phyloP scores from a whole-genome alignment of 1,284 basidiomycete genomes.

The Phlebopus sp. region DNA sequence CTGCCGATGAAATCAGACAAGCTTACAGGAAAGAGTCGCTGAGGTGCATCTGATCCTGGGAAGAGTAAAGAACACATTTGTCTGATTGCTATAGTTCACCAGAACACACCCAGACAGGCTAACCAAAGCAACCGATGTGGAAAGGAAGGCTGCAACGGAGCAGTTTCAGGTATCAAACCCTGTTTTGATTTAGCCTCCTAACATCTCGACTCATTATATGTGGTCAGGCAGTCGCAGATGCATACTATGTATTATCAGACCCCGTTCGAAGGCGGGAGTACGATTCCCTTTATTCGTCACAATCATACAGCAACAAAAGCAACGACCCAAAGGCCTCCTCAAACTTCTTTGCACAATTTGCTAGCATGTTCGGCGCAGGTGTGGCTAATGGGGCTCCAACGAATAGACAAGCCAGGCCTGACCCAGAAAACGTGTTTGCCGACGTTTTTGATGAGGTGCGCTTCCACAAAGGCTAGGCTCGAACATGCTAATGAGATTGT shows the following conservation, averaged over 20 bases:
- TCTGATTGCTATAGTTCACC: slow-evolving; percentile 16
- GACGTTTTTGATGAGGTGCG: slow-evolving; percentile 88
- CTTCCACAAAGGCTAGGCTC: not conserved
- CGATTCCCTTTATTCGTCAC: slow-evolving; percentile 63
- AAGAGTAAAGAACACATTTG: slow-evolving; percentile 9
- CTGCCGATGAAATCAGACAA: slow-evolving; percentile 70
- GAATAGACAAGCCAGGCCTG: slow-evolving; percentile 49
- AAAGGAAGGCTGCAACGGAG: slow-evolving; percentile 77
- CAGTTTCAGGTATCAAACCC: slow-evolving; percentile 61
- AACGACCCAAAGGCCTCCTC: slow-evolving; percentile 65
- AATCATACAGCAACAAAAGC: slow-evolving; percentile 47
- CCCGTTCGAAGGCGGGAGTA: slow-evolving; percentile 78
- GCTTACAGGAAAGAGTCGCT: slow-evolving; percentile 85
- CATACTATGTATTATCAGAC: slow-evolving; percentile 94
- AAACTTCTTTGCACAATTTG: slow-evolving; percentile 78
- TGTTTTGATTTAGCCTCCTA: not conserved
- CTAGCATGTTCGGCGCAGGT: slow-evolving; percentile 58
- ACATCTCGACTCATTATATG: not conserved
- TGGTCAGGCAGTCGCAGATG: slow-evolving; percentile 83
- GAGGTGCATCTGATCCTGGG: slow-evolving; percentile 35
- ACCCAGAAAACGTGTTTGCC: slow-evolving; percentile 80
- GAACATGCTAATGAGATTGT: slow-evolving; percentile 10
- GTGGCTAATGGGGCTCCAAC: slow-evolving; percentile 30
- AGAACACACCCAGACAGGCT: slow-evolving; percentile 91
- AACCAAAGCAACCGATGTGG: slow-evolving; percentile 66